A percentile compares a stretch with the other conserved stretches of the same genome.
Evolutionary conservation across 352 stramenopile genomes (phyloP).

Genomic region (Pythium coloratum): DNA sequence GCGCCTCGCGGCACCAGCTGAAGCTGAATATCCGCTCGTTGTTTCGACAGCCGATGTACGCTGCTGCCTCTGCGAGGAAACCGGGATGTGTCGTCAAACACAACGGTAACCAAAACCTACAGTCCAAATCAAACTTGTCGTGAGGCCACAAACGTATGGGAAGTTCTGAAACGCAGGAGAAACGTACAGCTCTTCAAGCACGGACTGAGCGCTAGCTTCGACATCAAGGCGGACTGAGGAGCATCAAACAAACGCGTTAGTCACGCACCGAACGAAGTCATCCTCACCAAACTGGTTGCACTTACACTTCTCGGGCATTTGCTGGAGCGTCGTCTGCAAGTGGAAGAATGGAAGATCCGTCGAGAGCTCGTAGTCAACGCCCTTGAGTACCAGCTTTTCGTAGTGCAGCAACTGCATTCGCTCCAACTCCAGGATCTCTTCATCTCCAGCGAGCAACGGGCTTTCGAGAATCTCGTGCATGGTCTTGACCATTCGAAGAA

Average conservation of each 20-base stretch:
- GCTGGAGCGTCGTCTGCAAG: constrained; percentile 52
- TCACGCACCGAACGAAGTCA: background rate
- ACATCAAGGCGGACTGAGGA: constrained; percentile 51
- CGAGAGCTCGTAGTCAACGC: constrained; percentile 80
- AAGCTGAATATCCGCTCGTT: constrained; percentile 79
- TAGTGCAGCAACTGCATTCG: constrained; percentile 84
- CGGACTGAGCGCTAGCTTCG: constrained; percentile 44
- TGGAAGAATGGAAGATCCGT: constrained; percentile 79
- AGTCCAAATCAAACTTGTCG: background rate
- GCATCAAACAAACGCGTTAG: constrained; percentile 1
- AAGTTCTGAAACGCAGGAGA: background rate
- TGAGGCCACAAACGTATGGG: background rate
- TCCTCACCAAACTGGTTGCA: background rate
- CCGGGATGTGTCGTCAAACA: constrained; percentile 55
- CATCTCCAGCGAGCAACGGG: constrained; percentile 64
- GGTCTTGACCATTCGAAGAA: constrained; percentile 80
- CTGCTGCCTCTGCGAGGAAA: constrained; percentile 69
- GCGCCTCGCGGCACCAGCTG: constrained; percentile 62
- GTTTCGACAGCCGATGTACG: constrained; percentile 75
- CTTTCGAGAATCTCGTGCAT: constrained; percentile 86
- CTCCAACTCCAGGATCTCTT: constrained; percentile 86
- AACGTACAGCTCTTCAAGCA: constrained; percentile 67
- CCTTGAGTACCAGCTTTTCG: constrained; percentile 82
- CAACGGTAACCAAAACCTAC: constrained; percentile 67
- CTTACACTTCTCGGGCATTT: constrained; percentile 80